A percentile compares a stretch with the other conserved stretches of the same genome.
These are phyloP conservation scores for Sextonia rubra DNA, from an alignment of 164 flowering plant genomes.

Conservation along the genomic window DNA sequence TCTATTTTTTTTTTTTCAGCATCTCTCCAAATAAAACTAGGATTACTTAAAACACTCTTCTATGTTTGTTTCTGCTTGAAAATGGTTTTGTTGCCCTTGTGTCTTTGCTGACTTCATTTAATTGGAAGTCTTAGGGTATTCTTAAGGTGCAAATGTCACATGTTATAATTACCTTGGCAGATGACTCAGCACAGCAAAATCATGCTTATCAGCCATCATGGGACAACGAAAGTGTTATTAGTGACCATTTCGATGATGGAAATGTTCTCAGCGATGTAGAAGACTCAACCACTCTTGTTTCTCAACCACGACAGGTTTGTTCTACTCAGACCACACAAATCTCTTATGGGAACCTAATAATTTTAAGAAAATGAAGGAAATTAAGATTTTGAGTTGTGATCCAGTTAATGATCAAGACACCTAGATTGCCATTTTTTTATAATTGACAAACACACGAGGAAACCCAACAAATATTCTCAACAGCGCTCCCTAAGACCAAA, in stretches of 20 bases:
- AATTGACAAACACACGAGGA: too few species aligned
- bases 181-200: conserved; percentile 33
- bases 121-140: neutral
- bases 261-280: conserved; percentile 60
- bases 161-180: conserved; percentile 24
- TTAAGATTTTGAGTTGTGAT: neutral
- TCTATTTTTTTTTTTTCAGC: neutral
- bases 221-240: conserved; percentile 47
- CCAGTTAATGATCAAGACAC: too few species aligned
- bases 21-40: neutral
- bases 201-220: conserved; percentile 52
- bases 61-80: neutral
- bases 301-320: conserved; percentile 88
- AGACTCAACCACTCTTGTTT: conserved; percentile 51
- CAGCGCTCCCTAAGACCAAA: too few species aligned
- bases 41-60: neutral
- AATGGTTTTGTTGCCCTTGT: neutral
- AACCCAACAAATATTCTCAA: too few species aligned
- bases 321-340: neutral
- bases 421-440: too few species aligned
- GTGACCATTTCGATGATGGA: conserved; percentile 49
- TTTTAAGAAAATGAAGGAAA: neutral
- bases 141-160: neutral
- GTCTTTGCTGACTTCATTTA: neutral
- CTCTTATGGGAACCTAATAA: neutral